A percentile compares a stretch with the other conserved stretches of the same genome.
Conservation (phyloP, 495 filamentous ascomycete species). For the Penicillium herquei region DNA sequence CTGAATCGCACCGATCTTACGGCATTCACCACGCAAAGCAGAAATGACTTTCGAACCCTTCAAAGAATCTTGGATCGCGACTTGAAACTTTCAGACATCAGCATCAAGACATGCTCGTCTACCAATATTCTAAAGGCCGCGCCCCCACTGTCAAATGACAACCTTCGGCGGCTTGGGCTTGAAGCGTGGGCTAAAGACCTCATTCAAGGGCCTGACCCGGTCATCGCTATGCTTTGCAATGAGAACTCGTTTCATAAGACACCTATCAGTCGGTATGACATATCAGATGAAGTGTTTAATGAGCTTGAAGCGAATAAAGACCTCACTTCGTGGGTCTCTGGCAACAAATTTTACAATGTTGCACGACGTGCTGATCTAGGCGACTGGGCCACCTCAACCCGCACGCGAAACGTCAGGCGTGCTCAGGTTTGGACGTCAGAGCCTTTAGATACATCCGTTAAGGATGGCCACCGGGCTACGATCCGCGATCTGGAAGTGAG, state of each 20-base stretch:
- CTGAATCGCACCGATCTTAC: slow-evolving; percentile 62
- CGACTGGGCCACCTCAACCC: slow-evolving; percentile 64
- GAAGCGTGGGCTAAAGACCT: slow-evolving; percentile 77
- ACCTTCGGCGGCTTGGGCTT: slow-evolving; percentile 63
- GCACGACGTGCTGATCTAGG: slow-evolving; percentile 70
- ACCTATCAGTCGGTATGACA: slow-evolving; percentile 59
- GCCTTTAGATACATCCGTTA: slow-evolving; percentile 64
- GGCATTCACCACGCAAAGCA: slow-evolving; percentile 73
- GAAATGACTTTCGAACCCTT: slow-evolving; percentile 70
- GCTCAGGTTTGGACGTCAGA: slow-evolving; percentile 74
- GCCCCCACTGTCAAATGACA: slow-evolving; percentile 52
- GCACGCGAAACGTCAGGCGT: slow-evolving; percentile 37
- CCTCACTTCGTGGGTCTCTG: slow-evolving; percentile 58
- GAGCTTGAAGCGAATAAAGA: slow-evolving; percentile 45
- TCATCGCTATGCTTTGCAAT: slow-evolving; percentile 82
- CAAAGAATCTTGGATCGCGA: slow-evolving; percentile 35
- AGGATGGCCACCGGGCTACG: slow-evolving; percentile 44
- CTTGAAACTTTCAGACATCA: slow-evolving; percentile 62
- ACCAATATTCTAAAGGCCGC: slow-evolving; percentile 44
- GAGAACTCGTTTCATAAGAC: slow-evolving; percentile 65
- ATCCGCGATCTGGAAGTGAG: slow-evolving; percentile 46
- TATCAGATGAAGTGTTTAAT: slow-evolving; percentile 62
- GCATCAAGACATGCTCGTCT: slow-evolving; percentile 56
- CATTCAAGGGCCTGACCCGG: slow-evolving; percentile 76
- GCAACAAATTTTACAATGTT: slow-evolving; percentile 56